These are phyloP conservation scores for Raddia distichophylla DNA, from an alignment of 176 grass and related monocot species.

Conservation along the genomic window DNA sequence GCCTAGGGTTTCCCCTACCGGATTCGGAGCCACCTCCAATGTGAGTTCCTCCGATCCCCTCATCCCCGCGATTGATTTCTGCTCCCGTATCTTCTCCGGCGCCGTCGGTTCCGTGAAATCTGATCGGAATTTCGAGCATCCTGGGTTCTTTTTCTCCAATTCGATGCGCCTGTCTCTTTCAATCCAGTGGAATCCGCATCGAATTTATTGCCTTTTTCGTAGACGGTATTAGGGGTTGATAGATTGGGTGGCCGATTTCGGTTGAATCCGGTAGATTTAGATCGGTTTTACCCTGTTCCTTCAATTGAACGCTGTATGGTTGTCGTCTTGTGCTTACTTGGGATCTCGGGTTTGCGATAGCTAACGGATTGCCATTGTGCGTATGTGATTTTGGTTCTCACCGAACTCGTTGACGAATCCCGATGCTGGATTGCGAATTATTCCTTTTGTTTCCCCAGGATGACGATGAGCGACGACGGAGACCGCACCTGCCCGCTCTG, in stretches of 20 bases:
- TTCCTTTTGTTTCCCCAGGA: conserved; percentile 48
- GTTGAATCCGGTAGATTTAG: background rate
- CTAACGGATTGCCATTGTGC: background rate
- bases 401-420: background rate
- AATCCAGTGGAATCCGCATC: conserved; percentile 10
- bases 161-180: background rate
- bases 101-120: background rate
- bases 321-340: background rate
- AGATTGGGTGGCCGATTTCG: conserved; percentile 17
- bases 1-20: conserved; percentile 48
- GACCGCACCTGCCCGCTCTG: conserved; percentile 95
- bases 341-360: conserved; percentile 26
- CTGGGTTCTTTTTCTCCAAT: background rate
- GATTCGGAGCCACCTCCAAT: conserved; percentile 38
- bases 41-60: conserved; percentile 35
- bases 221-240: background rate
- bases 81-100: background rate
- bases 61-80: background rate
- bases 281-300: background rate
- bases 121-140: conserved; percentile 11
- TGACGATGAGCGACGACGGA: conserved; percentile 90
- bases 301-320: background rate
- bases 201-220: background rate
- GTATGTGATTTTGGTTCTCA: background rate
- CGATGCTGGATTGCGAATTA: background rate